A percentile compares a stretch with the other conserved stretches of the same genome.
These are phyloP conservation scores for Amesomyces nigricolor DNA, from an alignment of 2,329 filamentous ascomycete species.

Conservation along the genomic window DNA sequence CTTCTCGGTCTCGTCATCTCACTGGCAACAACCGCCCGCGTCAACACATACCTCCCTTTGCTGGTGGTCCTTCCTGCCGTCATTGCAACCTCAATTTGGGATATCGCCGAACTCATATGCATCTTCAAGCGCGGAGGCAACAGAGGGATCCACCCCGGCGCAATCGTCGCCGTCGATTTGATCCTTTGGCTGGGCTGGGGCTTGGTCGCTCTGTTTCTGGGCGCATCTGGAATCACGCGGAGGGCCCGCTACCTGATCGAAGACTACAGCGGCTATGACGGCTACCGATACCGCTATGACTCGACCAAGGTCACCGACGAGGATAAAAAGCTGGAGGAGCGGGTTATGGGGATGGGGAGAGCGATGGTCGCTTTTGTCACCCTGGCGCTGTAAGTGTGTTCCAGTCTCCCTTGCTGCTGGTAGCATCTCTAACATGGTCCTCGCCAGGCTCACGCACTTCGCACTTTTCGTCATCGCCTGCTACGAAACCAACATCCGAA, in stretches of 20 bases:
- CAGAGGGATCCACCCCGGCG: slow-evolving; percentile 29
- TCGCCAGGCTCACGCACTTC: slow-evolving; percentile 11
- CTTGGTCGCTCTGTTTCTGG: background rate
- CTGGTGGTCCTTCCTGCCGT: background rate
- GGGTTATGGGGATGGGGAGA: background rate
- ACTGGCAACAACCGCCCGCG: background rate
- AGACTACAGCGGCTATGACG: background rate
- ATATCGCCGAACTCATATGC: slow-evolving; percentile 10
- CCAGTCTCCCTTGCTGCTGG: too few relatives aligned
- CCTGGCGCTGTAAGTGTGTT: background rate
- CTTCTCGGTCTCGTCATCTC: slow-evolving; percentile 4
- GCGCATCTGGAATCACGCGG: background rate
- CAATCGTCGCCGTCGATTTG: slow-evolving; percentile 22
- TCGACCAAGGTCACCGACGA: background rate
- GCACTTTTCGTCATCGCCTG: slow-evolving; percentile 18
- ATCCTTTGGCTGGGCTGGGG: slow-evolving; percentile 12
- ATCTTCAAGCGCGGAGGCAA: slow-evolving; percentile 12
- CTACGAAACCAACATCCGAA: slow-evolving; percentile 17
- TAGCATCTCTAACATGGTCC: background rate
- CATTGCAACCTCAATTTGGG: slow-evolving; percentile 5
- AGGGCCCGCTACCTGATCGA: background rate
- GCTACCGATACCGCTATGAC: background rate
- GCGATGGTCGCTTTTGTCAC: slow-evolving; percentile 4
- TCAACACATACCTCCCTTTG: background rate
- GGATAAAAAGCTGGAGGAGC: background rate